Base-by-base conservation (phyloP, 768 basidiomycete species). In the Suillus americanus region DNA sequence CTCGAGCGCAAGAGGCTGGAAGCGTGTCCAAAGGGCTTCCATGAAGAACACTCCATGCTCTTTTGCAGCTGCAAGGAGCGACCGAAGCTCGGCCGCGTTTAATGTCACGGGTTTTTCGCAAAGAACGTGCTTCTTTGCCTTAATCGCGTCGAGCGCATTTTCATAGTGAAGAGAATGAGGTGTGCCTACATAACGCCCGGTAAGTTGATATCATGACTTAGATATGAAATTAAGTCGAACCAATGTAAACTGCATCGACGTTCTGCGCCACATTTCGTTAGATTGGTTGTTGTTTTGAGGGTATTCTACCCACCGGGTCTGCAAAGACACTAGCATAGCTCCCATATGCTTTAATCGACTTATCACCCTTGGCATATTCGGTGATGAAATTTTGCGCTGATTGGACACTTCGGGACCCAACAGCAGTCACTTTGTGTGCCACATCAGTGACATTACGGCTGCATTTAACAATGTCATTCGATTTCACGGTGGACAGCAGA, bases 21-120 rank as follows among this genome's bases (percentile, higher is more conserved):
- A 93, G 41, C 91, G 83, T 41, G 93, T 94, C 92, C 93, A 94
- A 76, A 94, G 81, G 0, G 91, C 93, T 77, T 96, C 95, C 94
- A 96, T 95, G 70, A 96, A 86, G 81, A 96, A 96, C 1, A 94
- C 83, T 20, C 87, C 85, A 69, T 89, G 80, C 72, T 92, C 85
- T 74, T 90, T 90, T 2, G 95, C 93, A 23, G 92, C 83, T 12
- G 78, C 78, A 23, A 94, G 79, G 28, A 97, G 82, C 54, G 88
- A 85, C n/a, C 86, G 83, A 25, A 94, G 80, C 72, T 96, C 93
- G 3, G 88, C 84, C 6, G 83, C 80, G 71, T 94, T 95, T 66
- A 81, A 84, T 1, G 94, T 95, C 60, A 91, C 89, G 0, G 93
- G 92, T 71, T 97, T 96, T 77, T 97, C 94, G 76, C 92, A 92